Evolutionary conservation across 140 eudicot species (phyloP).

Genomic region (Cichorium intybus): DNA sequence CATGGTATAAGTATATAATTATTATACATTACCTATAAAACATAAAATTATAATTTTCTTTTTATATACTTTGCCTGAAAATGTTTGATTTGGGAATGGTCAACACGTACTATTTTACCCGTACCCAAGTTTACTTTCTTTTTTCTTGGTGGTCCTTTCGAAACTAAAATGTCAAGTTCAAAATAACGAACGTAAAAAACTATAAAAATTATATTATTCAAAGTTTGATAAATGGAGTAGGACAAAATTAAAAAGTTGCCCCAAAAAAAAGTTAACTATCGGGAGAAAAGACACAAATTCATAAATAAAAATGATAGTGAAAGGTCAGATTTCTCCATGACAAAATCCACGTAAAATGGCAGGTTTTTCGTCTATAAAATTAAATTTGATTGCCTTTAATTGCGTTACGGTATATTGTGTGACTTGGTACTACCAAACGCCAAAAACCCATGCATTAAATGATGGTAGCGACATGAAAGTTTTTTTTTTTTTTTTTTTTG

Average conservation of each 20-base stretch:
- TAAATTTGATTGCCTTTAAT: conserved; percentile 26
- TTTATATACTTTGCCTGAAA: neutral
- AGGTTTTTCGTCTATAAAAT: conserved; percentile 20
- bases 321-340: conserved; percentile 10
- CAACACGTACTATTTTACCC: neutral
- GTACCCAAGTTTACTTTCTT: neutral
- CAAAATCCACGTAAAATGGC: conserved; percentile 21
- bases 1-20: too few species aligned
- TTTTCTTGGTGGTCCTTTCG: neutral
- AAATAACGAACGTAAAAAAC: neutral
- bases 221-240: neutral
- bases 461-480: conserved; percentile 24
- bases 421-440: conserved; percentile 14
- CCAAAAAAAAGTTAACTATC: neutral
- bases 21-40: too few species aligned
- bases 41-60: neutral
- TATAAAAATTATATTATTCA: neutral
- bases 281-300: neutral
- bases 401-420: conserved; percentile 30
- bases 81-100: neutral
- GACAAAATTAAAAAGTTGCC: conserved; percentile 5
- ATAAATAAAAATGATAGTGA: conserved; percentile 33
- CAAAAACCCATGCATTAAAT: conserved; percentile 28
- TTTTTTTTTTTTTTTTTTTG: neutral
- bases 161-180: neutral